Conservation (phyloP, 2,329 filamentous ascomycete genomes). For the Triangularia setosa region DNA sequence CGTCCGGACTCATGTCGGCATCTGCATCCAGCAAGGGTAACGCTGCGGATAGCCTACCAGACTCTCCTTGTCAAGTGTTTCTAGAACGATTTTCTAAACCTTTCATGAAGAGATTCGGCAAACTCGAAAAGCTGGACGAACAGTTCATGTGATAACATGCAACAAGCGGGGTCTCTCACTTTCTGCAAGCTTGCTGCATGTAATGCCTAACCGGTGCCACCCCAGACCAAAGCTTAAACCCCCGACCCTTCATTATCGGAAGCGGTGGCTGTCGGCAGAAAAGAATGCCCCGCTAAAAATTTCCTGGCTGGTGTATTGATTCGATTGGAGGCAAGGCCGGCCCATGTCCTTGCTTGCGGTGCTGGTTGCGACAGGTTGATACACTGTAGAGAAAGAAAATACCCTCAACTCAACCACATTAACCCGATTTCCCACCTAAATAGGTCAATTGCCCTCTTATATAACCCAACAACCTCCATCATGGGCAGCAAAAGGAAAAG, state of each 20-base stretch:
- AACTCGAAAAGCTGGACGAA: neutral
- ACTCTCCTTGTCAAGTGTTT: neutral
- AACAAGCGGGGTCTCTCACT: constrained; percentile 6
- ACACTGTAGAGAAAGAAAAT: neutral
- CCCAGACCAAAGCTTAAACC: neutral
- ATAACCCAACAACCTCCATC: neutral
- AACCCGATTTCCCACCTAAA: neutral
- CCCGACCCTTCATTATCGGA: constrained; percentile 8
- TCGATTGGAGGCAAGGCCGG: neutral
- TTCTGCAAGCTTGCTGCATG: neutral
- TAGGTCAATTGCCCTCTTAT: neutral
- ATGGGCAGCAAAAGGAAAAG: constrained; percentile 46
- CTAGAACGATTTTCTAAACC: neutral
- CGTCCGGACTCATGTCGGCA: neutral
- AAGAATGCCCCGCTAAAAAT: constrained; percentile 21
- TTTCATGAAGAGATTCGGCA: constrained; percentile 2
- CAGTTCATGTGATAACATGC: constrained; percentile 10
- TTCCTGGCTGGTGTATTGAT: constrained; percentile 3
- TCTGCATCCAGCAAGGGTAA: neutral
- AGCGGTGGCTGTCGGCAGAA: constrained; percentile 19
- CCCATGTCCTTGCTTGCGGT: neutral
- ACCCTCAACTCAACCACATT: neutral
- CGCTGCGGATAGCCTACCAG: neutral
- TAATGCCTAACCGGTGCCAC: neutral
- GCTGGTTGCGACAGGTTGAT: neutral